phyloP scores from a whole-genome alignment of 208 protist genomes.

The Vickermania ingenoplastis region DNA sequence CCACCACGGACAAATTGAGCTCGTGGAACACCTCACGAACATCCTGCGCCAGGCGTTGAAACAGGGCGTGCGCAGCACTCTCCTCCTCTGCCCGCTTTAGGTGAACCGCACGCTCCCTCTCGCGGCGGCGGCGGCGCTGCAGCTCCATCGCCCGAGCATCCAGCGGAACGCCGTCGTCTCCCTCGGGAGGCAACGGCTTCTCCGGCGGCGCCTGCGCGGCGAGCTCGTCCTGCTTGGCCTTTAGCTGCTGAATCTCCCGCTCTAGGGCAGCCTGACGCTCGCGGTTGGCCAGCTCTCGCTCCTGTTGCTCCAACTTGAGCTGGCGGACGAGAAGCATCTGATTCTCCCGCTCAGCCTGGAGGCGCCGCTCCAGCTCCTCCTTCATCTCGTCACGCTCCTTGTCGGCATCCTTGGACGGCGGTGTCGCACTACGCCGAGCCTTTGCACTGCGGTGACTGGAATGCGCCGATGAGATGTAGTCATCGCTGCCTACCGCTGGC shows the following conservation, averaged over 20 bases:
- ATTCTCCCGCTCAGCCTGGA: constrained; percentile 19
- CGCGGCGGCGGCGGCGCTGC: constrained; percentile 55
- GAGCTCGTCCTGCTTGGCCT: constrained; percentile 16
- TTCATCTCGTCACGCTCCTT: constrained; percentile 13
- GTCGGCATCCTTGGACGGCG: constrained; percentile 9
- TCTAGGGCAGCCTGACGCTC: constrained; percentile 26
- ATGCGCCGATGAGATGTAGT: constrained; percentile 36
- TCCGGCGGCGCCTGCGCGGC: constrained; percentile 14
- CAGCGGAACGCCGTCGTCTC: background rate
- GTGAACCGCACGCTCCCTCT: constrained; percentile 53
- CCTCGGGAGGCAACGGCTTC: background rate
- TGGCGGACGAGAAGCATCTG: constrained; percentile 23
- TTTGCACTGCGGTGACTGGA: constrained; percentile 4
- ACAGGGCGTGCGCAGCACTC: constrained; percentile 62
- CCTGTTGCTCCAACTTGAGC: constrained; percentile 22
- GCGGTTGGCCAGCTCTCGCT: constrained; percentile 26
- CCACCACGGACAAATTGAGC: constrained; percentile 83
- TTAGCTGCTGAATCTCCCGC: constrained; percentile 8
- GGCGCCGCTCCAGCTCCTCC: constrained; percentile 14
- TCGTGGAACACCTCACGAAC: constrained; percentile 87
- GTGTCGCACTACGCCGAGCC: background rate
- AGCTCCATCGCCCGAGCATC: constrained; percentile 19
- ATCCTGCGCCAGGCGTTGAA: constrained; percentile 82
- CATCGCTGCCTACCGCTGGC: constrained; percentile 11
- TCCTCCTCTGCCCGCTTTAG: constrained; percentile 70